A percentile compares a stretch with the other conserved stretches of the same genome.
phyloP scores from a whole-genome alignment of 2,329 filamentous ascomycete genomes.

The Alternaria brassicicola region DNA sequence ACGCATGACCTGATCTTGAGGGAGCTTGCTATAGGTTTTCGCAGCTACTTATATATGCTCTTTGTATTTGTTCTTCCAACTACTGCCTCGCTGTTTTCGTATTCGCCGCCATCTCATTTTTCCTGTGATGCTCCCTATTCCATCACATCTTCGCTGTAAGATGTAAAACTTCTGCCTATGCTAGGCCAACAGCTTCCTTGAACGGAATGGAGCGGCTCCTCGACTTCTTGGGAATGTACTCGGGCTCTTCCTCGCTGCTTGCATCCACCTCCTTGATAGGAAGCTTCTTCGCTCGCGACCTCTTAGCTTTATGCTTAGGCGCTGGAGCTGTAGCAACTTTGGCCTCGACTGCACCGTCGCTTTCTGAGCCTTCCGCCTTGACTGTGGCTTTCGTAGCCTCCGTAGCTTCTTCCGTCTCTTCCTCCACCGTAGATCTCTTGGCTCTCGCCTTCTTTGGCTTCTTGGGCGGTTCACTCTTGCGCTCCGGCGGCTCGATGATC shows the following conservation, averaged over 20 bases:
- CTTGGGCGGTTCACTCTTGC: conserved; percentile 26
- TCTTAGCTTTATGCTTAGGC: neutral
- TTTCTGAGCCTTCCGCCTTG: neutral
- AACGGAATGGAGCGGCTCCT: conserved; percentile 13
- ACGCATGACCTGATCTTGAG: neutral
- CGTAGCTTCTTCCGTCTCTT: neutral
- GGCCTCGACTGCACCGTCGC: neutral
- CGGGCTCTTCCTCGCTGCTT: conserved; percentile 8
- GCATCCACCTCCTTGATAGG: neutral
- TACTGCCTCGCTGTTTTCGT: neutral
- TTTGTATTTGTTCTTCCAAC: neutral
- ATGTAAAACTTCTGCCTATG: neutral
- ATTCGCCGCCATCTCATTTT: neutral
- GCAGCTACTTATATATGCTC: neutral
- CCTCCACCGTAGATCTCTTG: conserved; percentile 25
- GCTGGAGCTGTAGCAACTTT: neutral
- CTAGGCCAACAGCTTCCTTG: neutral
- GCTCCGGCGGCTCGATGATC: conserved; percentile 62
- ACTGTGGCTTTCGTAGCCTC: neutral
- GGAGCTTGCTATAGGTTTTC: neutral
- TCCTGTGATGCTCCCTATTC: neutral
- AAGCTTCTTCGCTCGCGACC: conserved; percentile 17
- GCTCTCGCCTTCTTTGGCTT: conserved; percentile 30
- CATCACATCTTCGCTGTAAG: neutral
- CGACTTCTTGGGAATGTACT: conserved; percentile 23